Conservation (phyloP, 2,329 filamentous ascomycete genomes). For the Ceratocystis harringtonii region DNA sequence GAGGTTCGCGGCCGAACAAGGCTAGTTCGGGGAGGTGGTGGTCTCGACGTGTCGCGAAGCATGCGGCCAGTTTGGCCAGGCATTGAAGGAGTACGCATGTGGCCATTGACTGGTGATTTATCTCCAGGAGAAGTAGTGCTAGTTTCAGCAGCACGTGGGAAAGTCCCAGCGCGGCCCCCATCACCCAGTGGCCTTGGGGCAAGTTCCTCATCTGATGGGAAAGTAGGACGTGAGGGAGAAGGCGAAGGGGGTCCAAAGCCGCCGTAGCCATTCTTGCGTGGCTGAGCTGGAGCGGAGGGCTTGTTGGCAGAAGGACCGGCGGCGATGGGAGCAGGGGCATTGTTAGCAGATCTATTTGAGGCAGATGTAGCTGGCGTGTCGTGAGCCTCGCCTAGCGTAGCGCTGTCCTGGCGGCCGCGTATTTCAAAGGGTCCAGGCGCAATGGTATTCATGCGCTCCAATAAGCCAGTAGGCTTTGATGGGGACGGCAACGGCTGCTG, state of each 20-base stretch:
- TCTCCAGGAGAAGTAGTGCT: slow-evolving; percentile 2
- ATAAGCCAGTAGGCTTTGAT: slow-evolving; percentile 26
- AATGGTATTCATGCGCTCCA: slow-evolving; percentile 51
- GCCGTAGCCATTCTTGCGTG: slow-evolving; percentile 40
- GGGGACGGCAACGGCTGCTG: slow-evolving; percentile 36
- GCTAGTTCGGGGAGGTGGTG: slow-evolving; percentile 38
- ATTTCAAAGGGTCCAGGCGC: slow-evolving; percentile 50
- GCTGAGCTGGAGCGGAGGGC: slow-evolving; percentile 18
- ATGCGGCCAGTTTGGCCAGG: slow-evolving; percentile 22
- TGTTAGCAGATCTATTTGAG: slow-evolving; percentile 21
- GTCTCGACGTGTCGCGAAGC: slow-evolving; percentile 32
- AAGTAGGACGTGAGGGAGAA: slow-evolving; percentile 17
- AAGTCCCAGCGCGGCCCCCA: slow-evolving; percentile 37
- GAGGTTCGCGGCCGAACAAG: slow-evolving; percentile 30
- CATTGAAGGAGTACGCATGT: slow-evolving; percentile 13
- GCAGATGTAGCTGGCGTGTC: slow-evolving; percentile 22
- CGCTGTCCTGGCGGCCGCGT: slow-evolving; percentile 25
- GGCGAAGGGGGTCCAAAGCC: slow-evolving; percentile 39
- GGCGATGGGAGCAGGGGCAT: slow-evolving; percentile 21
- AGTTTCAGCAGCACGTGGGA: slow-evolving; percentile 30
- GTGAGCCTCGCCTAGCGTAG: slow-evolving; percentile 14
- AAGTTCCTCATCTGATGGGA: slow-evolving; percentile 23
- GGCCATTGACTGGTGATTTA: background rate
- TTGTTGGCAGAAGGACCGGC: slow-evolving; percentile 23
- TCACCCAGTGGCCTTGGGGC: slow-evolving; percentile 26